These are phyloP conservation scores for Candida yuanshanica DNA, from an alignment of 805 yeast genomes.

Conservation along the genomic window DNA sequence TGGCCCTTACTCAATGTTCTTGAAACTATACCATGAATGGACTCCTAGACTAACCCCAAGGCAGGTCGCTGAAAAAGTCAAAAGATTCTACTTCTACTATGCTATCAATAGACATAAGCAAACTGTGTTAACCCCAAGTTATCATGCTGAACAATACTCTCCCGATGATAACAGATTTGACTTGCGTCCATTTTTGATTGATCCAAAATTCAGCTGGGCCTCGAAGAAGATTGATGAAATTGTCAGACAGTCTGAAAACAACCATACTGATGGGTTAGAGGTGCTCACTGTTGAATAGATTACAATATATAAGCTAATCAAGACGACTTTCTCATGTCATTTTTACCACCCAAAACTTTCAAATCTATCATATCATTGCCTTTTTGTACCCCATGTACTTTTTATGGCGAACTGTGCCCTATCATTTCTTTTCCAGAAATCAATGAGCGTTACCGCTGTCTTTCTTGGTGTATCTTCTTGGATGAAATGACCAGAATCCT, in stretches of 20 bases:
- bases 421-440: conserved; percentile 40
- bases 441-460: conserved; percentile 48
- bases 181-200: conserved; percentile 88
- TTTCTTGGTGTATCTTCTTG: conserved; percentile 85
- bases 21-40: conserved; percentile 90
- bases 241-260: conserved; percentile 48
- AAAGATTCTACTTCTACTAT: conserved; percentile 86
- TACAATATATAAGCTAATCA: too few relatives aligned
- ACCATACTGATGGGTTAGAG: conserved; percentile 28
- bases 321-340: too few relatives aligned
- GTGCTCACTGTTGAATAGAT: conserved; percentile 41
- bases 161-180: conserved; percentile 98
- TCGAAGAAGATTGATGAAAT: conserved; percentile 80
- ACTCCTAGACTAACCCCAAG: conserved; percentile 76
- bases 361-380: conserved; percentile 1
- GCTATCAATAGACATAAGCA: conserved; percentile 95
- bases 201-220: conserved; percentile 88
- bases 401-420: conserved; percentile 28
- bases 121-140: conserved; percentile 95
- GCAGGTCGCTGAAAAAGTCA: conserved; percentile 87
- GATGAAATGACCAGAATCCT: conserved; percentile 85
- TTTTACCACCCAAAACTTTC: too few relatives aligned
- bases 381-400: conserved; percentile 32
- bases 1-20: conserved; percentile 94
- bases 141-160: conserved; percentile 96